Evolutionary conservation across 1,284 basidiomycete genomes (phyloP), one percentile per base, ranked within the genome.

Genomic region (Ceratobasidium sp.): DNA sequence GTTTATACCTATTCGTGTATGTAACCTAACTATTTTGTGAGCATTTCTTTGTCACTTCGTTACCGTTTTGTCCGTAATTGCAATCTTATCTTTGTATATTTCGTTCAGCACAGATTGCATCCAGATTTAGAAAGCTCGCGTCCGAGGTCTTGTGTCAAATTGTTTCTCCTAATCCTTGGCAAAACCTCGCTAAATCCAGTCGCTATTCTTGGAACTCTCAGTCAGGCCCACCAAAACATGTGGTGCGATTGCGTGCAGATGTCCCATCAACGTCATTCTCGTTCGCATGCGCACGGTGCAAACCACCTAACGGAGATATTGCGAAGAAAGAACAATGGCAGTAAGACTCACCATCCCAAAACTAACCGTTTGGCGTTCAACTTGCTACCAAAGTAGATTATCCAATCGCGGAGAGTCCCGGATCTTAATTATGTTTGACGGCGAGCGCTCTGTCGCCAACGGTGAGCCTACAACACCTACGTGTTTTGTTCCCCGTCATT

Each of bases 81-180:
- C 65, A 67, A 48, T 26, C 38, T 33, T 40, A 62, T 15, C 6
- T 42, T 20, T 7, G 38, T 20, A 62, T 38, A 20, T 20, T 20
- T n/a, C 38, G 42, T 62, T 42, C 28, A 1, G 26, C 5, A 9
- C 52, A 38, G 10, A 26, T 33, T 28, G n/a, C 3, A 17, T 17
- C n/a, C 17, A 17, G 10, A 54, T 33, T 17, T 38, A 15, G 26
- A 67, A 13, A 33, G 26, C 46, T 33, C 15, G 13, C 26, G 20
- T 15, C 46, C 42, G 46, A 67, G 65, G 42, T 4, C 44, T 23
- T 7, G 20, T 26, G n/a, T 26, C 26, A 42, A 42, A 26, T 26
- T 38, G 42, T 48, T 66, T 66, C 65, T 67, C 65, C 65, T 67
- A 67, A 67, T 67, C 65, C 65, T 67, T 67, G 65, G 65, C 28